A percentile compares a stretch with the other conserved stretches of the same genome.
Evolutionary conservation across 1,139 yeast genomes (phyloP).

Genomic region (Blastobotrys ciferrii): DNA sequence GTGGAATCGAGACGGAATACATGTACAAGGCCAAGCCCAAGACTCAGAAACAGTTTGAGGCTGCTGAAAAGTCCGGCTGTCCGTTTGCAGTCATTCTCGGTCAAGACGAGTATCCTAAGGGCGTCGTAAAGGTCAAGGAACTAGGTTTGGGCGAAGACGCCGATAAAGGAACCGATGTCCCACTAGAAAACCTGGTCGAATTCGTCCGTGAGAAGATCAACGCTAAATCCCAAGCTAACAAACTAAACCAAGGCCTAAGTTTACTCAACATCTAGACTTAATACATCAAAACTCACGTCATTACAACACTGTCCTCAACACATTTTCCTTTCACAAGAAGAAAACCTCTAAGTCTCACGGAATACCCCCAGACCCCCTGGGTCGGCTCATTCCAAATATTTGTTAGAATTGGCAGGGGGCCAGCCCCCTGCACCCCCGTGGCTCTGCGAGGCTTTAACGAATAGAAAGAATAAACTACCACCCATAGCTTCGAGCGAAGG

Average conservation of each 20-base stretch:
- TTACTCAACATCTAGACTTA: conserved; percentile 6
- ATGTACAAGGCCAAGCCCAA: conserved; percentile 90
- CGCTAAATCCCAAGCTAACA: neutral
- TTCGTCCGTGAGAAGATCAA: conserved; percentile 39
- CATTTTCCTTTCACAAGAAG: too few relatives aligned
- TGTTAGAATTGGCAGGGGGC: too few relatives aligned
- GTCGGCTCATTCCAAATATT: too few relatives aligned
- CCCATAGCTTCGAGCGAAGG: too few relatives aligned
- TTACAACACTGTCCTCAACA: too few relatives aligned
- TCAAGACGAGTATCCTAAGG: conserved; percentile 84
- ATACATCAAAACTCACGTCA: too few relatives aligned
- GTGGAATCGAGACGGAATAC: conserved; percentile 87
- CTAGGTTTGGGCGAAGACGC: conserved; percentile 86
- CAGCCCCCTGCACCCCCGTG: too few relatives aligned
- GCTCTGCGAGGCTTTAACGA: too few relatives aligned
- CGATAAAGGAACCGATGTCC: conserved; percentile 81
- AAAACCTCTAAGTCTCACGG: too few relatives aligned
- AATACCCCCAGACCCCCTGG: too few relatives aligned
- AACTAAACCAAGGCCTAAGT: conserved; percentile 1
- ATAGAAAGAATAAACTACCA: too few relatives aligned
- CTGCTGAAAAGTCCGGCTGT: conserved; percentile 94
- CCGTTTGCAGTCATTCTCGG: conserved; percentile 90
- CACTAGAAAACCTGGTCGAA: conserved; percentile 55
- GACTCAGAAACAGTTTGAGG: conserved; percentile 92
- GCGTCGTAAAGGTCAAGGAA: conserved; percentile 78